Evolutionary conservation across 2,329 filamentous ascomycete genomes (phyloP).

Genomic region (Fusarium annulatum): DNA sequence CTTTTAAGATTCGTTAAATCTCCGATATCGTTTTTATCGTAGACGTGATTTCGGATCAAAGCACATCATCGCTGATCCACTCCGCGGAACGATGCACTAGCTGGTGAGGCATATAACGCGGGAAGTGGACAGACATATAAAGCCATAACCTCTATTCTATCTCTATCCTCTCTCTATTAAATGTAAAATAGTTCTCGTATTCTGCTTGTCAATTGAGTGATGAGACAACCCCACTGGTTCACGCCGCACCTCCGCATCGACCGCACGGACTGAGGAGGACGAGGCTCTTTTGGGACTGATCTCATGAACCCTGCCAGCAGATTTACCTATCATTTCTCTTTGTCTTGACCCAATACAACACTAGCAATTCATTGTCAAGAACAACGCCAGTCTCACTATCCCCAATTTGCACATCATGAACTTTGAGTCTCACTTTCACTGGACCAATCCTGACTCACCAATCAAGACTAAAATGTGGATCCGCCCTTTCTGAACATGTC

Average conservation of each 20-base stretch:
- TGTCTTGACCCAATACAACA: not conserved
- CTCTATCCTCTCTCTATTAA: fast-evolving
- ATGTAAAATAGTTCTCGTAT: not conserved
- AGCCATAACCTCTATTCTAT: not conserved
- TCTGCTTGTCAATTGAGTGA: not conserved
- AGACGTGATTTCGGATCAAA: not conserved
- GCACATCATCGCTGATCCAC: conserved; percentile 1
- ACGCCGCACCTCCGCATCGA: not conserved
- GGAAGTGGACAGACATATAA: not conserved
- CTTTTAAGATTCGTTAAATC: not conserved
- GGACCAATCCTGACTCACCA: conserved; percentile 22
- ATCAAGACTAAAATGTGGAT: conserved; percentile 21
- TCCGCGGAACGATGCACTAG: not conserved
- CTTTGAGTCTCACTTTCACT: not conserved
- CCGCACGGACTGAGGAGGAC: not conserved
- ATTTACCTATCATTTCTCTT: not conserved
- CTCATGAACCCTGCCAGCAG: not conserved
- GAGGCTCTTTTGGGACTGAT: not conserved
- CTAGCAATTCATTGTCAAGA: not conserved
- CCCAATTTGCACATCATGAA: conserved; percentile 11
- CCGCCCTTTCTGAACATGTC: conserved; percentile 35
- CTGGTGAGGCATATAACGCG: not conserved
- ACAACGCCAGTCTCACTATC: not conserved
- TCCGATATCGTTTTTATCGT: not conserved
- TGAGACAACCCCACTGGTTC: not conserved